These are phyloP conservation scores for Claviceps africana DNA, from an alignment of 2,329 filamentous ascomycete species.

Conservation along the genomic window DNA sequence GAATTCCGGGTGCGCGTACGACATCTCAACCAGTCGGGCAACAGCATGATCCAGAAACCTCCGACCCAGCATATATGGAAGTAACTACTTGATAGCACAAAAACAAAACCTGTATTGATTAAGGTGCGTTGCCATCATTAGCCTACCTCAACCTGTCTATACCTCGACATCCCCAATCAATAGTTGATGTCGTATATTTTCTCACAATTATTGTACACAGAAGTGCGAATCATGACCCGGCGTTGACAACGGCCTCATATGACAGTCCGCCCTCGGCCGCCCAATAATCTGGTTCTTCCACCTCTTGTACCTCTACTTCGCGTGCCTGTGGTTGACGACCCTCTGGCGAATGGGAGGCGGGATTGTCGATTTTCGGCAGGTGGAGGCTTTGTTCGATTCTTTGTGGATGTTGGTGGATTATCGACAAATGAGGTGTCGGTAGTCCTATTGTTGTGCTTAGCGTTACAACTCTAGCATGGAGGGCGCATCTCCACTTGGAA, in stretches of 20 bases:
- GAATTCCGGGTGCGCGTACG: constrained; percentile 68
- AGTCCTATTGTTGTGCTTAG: constrained; percentile 40
- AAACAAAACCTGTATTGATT: neutral
- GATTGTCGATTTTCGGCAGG: constrained; percentile 30
- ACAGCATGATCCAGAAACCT: neutral
- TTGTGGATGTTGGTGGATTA: constrained; percentile 51
- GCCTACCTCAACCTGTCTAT: neutral
- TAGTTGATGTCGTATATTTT: neutral
- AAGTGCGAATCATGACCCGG: neutral
- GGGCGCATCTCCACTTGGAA: neutral
- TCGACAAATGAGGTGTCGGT: constrained; percentile 87
- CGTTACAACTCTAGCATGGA: constrained; percentile 6
- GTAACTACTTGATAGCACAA: neutral
- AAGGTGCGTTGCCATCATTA: neutral
- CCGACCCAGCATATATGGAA: neutral
- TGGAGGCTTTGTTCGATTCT: constrained; percentile 31
- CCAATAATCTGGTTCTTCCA: constrained; percentile 31
- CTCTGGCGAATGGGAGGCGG: constrained; percentile 32
- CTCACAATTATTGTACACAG: neutral
- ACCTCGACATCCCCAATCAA: neutral
- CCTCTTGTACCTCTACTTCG: constrained; percentile 17
- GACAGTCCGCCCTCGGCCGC: constrained; percentile 31
- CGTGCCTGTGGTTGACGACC: constrained; percentile 20
- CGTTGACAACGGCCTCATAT: constrained; percentile 20
- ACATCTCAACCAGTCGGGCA: constrained; percentile 57